Base-by-base conservation (phyloP, 129 eudicot species). In the Erigeron canadensis region DNA sequence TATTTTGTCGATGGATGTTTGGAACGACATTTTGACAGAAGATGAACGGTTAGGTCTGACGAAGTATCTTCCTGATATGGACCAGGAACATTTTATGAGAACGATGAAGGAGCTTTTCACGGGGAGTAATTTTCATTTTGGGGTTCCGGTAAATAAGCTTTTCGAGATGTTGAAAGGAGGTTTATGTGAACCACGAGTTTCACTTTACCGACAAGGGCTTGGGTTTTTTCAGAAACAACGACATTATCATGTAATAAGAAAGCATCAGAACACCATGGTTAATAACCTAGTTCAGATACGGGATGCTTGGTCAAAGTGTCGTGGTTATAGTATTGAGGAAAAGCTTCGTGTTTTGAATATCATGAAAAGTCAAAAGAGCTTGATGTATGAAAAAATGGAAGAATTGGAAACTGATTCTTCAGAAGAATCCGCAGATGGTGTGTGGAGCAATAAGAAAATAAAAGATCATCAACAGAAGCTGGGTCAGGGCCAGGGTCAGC, bases 251-350 rank as follows among this genome's bases (percentile, higher is more conserved):
- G 60, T 70, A 39, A 63, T 95, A 77, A 77, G 83, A 44, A 95
- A 83, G 85, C 83, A 88, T 86, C 99, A 95, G 47, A 84, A 95
- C 80, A 44, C 84, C 9, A 75, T 95, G 88, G 96, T 90, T 19
- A 73, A 65, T 74, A 83, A 85, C 75, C 82, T 90, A 42, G 71
- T 85, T 75, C 96, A 88, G 84, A 84, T 88, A 57, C 78, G 85
- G 65, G 97, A 90, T 38, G 91, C 95, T n/a, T 95, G 99, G 99
- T 48, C 69, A 44, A 88, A 84, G 77, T 95, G 94, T 70, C 81
- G 77, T 50, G 97, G 99, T 17, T 90, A 90, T 77, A 88, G 96
- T 83, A 90, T 95, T 42, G 97, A 90, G n/a, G 99, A 95, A 82
- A 95, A 95, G 86, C 86, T 90, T 54, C 99, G 85, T 18, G 96